These are phyloP conservation scores for Gynochthodes officinalis DNA, from an alignment of 257 asterid genomes.

Conservation along the genomic window DNA sequence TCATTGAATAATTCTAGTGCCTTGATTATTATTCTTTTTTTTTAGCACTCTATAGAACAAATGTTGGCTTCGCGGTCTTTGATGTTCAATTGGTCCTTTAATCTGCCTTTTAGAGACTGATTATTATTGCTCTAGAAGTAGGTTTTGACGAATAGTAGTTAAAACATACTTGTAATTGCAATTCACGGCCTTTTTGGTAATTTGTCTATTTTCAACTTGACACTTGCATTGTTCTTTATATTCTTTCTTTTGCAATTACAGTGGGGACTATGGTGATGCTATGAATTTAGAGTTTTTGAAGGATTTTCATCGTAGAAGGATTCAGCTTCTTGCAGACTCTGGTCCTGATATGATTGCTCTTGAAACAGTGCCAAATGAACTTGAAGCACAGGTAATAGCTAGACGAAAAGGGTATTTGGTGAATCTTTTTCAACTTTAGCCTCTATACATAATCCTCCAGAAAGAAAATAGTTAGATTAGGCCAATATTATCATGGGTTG, in stretches of 20 bases:
- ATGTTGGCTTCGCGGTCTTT: not conserved
- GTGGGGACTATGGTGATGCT: conserved; percentile 84
- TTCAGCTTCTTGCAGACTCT: conserved; percentile 74
- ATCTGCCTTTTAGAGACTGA: not conserved
- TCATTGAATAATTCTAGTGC: not conserved
- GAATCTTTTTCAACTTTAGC: not conserved
- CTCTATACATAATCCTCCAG: not conserved
- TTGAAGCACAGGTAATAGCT: conserved; percentile 73
- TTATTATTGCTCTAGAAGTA: not conserved
- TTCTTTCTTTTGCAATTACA: conserved; percentile 23
- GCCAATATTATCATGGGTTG: too few relatives aligned
- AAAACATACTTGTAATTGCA: not conserved
- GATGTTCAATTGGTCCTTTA: not conserved
- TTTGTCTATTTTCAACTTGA: not conserved
- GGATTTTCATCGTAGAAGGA: conserved; percentile 79
- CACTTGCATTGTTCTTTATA: not conserved
- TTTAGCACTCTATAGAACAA: not conserved
- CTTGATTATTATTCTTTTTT: not conserved
- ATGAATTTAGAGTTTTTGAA: conserved; percentile 64
- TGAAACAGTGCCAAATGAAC: conserved; percentile 83
- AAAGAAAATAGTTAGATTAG: not conserved
- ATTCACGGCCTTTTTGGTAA: not conserved
- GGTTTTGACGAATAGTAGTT: not conserved
- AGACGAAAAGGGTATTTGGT: not conserved
- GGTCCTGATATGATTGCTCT: conserved; percentile 86